Evolutionary conservation across 2,329 filamentous ascomycete genomes (phyloP), one percentile per base, ranked within the genome.

Genomic region (Beauveria medogensis): DNA sequence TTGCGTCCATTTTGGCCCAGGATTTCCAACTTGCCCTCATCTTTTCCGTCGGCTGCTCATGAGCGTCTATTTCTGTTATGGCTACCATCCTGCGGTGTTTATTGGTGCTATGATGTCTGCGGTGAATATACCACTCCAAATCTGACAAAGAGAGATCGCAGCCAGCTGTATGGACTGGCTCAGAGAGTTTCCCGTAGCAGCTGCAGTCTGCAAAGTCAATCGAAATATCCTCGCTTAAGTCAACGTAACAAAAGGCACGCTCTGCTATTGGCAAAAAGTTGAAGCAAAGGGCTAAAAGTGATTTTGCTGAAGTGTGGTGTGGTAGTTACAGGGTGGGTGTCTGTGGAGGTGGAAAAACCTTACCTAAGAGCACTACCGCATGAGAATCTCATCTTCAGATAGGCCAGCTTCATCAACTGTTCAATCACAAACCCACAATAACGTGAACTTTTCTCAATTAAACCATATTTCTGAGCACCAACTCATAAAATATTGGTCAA

Each of bases 21-120:
- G 76, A 76, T 72, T 96, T 96, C 83, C 91, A 97, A 59, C 85
- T 76, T 51, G 81, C 76, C 63, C 87, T 85, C 65, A 97, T 78
- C 55, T 78, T 73, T 14, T 86, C 83, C 3, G 92, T 90, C 2
- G 92, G 90, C 67, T 87, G 86, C 72, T 91, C 85, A 71, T 93
- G 85, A 30, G 92, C 87, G 73, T 96, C 89, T 3, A 92, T 77
- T 22, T 80, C 77, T 28, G 72, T 74, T 34, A 80, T 63, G 1
- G 26, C 20, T 3, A 41, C 22, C 51, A 55, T 59, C 1, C 8
- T 48, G 40, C 1, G 1, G n/a, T 20, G 4, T 3, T 24, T 14
- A 6, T 8, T 2, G 3, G 12, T 48, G 22, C 46, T 9, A 12
- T 48, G 12, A 8, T 26, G 34, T 37, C 34, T 14, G 34, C 12